A percentile compares a stretch with the other conserved stretches of the same genome.
These are phyloP conservation scores for Epichloe scottii DNA, from an alignment of 2,329 filamentous ascomycete species.

Conservation along the genomic window DNA sequence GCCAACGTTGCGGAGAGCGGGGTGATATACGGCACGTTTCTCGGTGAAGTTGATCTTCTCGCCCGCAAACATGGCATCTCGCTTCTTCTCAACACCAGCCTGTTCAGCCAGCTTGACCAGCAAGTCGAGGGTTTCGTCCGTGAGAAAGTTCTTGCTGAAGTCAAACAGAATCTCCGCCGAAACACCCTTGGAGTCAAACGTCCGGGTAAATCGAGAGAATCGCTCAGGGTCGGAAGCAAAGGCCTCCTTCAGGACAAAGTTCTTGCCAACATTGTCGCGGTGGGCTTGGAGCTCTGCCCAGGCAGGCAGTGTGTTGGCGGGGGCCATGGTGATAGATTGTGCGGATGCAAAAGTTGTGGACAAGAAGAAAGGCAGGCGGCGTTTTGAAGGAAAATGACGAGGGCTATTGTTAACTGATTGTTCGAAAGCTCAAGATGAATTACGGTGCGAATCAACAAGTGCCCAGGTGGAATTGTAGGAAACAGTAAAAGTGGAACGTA, in stretches of 20 bases:
- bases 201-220: slow-evolving; percentile 81
- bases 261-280: slow-evolving; percentile 73
- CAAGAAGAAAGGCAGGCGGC: neutral
- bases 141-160: slow-evolving; percentile 98
- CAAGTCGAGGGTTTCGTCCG: slow-evolving; percentile 78
- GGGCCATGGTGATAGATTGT: slow-evolving; percentile 45
- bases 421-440: neutral
- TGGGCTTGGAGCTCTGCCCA: slow-evolving; percentile 89
- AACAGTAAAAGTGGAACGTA: too few relatives aligned
- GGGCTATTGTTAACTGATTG: neutral
- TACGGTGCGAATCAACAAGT: too few relatives aligned
- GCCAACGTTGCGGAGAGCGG: slow-evolving; percentile 80
- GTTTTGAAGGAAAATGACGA: neutral
- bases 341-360: neutral
- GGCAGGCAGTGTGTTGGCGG: slow-evolving; percentile 72
- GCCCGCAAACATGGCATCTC: slow-evolving; percentile 93
- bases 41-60: slow-evolving; percentile 99
- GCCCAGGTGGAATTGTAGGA: too few relatives aligned
- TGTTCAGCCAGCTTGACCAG: slow-evolving; percentile 85
- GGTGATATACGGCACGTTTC: slow-evolving; percentile 88
- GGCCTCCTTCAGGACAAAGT: slow-evolving; percentile 84
- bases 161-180: slow-evolving; percentile 92
- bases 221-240: slow-evolving; percentile 81
- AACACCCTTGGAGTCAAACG: slow-evolving; percentile 67
- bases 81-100: slow-evolving; percentile 80